These are phyloP conservation scores for Pestalotiopsis fici DNA, from an alignment of 2,329 filamentous ascomycete species.

Conservation along the genomic window DNA sequence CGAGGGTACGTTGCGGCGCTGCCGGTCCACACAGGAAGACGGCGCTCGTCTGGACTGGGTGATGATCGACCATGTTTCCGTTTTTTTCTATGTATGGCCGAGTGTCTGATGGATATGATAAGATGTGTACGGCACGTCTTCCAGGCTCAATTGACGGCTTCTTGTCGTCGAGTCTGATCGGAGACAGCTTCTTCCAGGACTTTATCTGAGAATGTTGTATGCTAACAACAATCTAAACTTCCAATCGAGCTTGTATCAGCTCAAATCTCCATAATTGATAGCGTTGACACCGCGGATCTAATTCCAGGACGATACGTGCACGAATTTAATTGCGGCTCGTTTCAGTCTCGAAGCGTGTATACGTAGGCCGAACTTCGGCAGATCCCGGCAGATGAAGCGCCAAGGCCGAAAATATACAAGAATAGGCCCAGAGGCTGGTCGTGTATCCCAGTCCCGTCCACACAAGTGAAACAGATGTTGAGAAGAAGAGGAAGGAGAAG, in stretches of 20 bases:
- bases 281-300: neutral
- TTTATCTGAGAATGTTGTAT: neutral
- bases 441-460: constrained; percentile 5
- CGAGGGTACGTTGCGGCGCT: constrained; percentile 22
- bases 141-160: neutral
- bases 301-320: constrained; percentile 5
- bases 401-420: neutral
- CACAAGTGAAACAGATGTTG: constrained; percentile 6
- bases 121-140: neutral
- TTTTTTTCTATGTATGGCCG: neutral
- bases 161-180: neutral
- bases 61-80: constrained; percentile 29
- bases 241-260: neutral
- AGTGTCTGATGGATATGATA: neutral
- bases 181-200: neutral
- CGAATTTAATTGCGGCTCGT: constrained; percentile 6
- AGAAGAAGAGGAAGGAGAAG: constrained; percentile 4
- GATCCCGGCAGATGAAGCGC: constrained; percentile 1
- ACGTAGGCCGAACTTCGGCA: constrained; percentile 6
- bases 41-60: constrained; percentile 34
- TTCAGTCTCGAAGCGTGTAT: constrained; percentile 11
- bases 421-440: neutral
- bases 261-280: constrained; percentile 10
- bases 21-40: constrained; percentile 33
- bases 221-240: constrained; percentile 3